Evolutionary conservation across 2,329 filamentous ascomycete genomes (phyloP).

Genomic region (Colletotrichum eremochloae): DNA sequence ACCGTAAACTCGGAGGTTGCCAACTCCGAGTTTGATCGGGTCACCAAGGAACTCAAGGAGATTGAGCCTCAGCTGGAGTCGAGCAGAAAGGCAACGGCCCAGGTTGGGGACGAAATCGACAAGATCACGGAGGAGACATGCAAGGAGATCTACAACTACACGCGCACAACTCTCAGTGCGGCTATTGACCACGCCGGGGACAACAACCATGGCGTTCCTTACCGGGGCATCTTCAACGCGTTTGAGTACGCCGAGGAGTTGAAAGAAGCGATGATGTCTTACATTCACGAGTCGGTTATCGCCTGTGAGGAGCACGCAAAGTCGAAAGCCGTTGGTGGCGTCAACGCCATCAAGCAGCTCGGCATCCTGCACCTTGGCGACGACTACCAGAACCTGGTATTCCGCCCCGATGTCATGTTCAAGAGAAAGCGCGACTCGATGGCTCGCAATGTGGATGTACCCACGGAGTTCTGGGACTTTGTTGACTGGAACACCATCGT

Average conservation of each 20-base stretch:
- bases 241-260: conserved; percentile 96
- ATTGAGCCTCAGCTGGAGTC: conserved; percentile 89
- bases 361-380: conserved; percentile 90
- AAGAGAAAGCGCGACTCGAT: conserved; percentile 83
- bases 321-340: conserved; percentile 80
- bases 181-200: conserved; percentile 84
- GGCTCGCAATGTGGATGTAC: conserved; percentile 86
- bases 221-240: conserved; percentile 85
- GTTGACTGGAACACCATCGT: conserved; percentile 87
- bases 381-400: conserved; percentile 86
- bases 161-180: conserved; percentile 79
- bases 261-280: conserved; percentile 90
- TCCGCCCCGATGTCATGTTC: conserved; percentile 96
- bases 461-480: conserved; percentile 93
- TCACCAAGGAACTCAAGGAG: conserved; percentile 82
- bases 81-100: conserved; percentile 82
- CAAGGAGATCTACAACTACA: conserved; percentile 87
- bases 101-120: conserved; percentile 86
- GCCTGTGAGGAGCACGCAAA: conserved; percentile 90
- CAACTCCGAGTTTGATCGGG: conserved; percentile 84
- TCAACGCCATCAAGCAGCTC: conserved; percentile 88
- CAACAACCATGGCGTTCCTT: conserved; percentile 83
- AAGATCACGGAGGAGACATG: conserved; percentile 87
- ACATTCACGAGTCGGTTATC: conserved; percentile 83
- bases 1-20: conserved; percentile 90